A percentile compares a stretch with the other conserved stretches of the same genome.
Evolutionary conservation across 2,329 filamentous ascomycete genomes (phyloP).

Genomic region (Aspergillus nomiae): DNA sequence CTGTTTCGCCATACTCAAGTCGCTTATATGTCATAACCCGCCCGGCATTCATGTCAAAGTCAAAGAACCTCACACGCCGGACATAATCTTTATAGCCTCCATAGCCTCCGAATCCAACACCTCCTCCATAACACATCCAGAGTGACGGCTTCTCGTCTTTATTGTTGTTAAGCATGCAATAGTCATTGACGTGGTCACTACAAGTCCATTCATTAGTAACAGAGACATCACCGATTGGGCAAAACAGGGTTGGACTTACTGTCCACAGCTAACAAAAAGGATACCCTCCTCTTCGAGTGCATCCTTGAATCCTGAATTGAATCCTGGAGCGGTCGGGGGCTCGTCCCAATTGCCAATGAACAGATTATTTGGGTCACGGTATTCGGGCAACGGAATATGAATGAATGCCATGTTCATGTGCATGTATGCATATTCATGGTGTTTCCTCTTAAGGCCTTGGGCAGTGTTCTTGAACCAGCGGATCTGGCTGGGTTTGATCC

Average conservation of each 20-base stretch:
- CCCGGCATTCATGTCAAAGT: constrained; percentile 88
- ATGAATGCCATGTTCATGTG: constrained; percentile 98
- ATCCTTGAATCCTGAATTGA: constrained; percentile 91
- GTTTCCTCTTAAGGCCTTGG: constrained; percentile 70
- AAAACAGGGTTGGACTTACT: constrained; percentile 59
- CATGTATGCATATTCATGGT: constrained; percentile 82
- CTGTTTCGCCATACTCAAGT: constrained; percentile 66
- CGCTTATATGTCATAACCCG: constrained; percentile 92
- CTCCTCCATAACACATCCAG: constrained; percentile 99
- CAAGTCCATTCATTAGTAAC: constrained; percentile 25
- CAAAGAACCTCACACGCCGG: constrained; percentile 83
- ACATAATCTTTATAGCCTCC: constrained; percentile 86
- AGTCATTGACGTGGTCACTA: constrained; percentile 94
- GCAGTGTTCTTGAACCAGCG: constrained; percentile 88
- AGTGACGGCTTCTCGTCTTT: constrained; percentile 64
- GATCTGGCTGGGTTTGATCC: constrained; percentile 92
- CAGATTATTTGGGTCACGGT: constrained; percentile 62
- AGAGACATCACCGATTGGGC: background rate
- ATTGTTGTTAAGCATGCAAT: constrained; percentile 72
- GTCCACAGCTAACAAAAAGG: constrained; percentile 85
- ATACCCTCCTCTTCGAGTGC: constrained; percentile 84
- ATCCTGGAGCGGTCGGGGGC: constrained; percentile 80
- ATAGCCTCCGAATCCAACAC: constrained; percentile 90
- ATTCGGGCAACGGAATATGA: constrained; percentile 94
- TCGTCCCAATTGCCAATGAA: constrained; percentile 76